Evolutionary conservation across 345 rosid species (phyloP).

Genomic region (Isatis tinctoria): DNA sequence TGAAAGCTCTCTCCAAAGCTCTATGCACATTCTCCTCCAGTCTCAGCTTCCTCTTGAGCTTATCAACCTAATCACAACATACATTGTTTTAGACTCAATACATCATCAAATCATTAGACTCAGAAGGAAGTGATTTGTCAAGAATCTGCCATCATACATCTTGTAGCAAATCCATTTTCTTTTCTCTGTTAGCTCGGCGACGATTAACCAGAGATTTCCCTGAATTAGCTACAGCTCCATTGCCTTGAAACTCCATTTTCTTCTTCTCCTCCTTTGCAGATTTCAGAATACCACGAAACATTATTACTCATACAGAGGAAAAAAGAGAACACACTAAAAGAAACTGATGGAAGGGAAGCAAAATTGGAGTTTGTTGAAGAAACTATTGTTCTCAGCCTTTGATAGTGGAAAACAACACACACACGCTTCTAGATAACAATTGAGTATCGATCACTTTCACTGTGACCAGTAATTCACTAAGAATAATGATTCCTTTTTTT

Average conservation of each 20-base stretch:
- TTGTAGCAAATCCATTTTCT: constrained; percentile 69
- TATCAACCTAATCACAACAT: constrained; percentile 63
- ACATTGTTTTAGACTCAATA: not conserved
- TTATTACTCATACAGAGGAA: constrained; percentile 12
- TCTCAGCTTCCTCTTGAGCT: constrained; percentile 87
- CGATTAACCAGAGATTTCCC: constrained; percentile 47
- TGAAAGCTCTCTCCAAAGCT: constrained; percentile 93
- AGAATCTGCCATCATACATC: constrained; percentile 54
- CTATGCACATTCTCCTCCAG: constrained; percentile 96
- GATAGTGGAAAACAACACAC: constrained; percentile 42
- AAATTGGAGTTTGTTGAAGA: constrained; percentile 16
- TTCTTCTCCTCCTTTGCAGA: constrained; percentile 35
- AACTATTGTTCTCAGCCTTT: constrained; percentile 52
- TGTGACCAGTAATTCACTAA: constrained; percentile 28
- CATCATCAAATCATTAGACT: not conserved
- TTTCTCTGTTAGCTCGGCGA: constrained; percentile 69
- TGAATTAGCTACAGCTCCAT: constrained; percentile 32
- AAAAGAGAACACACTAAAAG: not conserved
- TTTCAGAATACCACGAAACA: constrained; percentile 28
- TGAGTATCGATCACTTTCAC: constrained; percentile 21
- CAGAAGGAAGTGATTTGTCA: not conserved
- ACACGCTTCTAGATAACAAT: constrained; percentile 45
- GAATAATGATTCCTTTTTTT: not conserved
- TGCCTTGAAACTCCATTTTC: constrained; percentile 53
- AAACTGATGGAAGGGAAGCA: not conserved